Base-by-base conservation (phyloP, 352 stramenopile genomes). In the Achlya hypogyna region DNA sequence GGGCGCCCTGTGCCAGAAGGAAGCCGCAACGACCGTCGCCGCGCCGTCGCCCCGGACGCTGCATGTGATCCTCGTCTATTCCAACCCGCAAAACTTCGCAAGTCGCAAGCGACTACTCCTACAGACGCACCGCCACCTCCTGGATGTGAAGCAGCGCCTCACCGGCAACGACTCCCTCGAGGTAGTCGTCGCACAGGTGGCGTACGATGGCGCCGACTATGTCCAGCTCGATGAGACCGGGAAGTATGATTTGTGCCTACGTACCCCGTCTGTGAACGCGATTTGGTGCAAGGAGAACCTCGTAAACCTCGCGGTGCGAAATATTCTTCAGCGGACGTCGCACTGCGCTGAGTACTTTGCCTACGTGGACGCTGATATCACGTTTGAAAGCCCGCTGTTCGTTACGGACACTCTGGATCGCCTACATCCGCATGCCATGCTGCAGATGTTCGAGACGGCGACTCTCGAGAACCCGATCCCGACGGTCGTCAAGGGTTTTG, bases 21-120 rank as follows among this genome's bases (percentile, higher is more conserved):
- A 56, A 20, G 49, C 49, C 2, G 49, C 49, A 20, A 10, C 2
- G 2, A n/a, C 16, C 31, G 49, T 56, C 31, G 49, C 49, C 25
- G 49, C 49, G 49, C 49, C 49, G 10, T 4, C 2, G 10, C 12
- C 49, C 25, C 25, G 49, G 49, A 56, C 49, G 25, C 31, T 56
- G 49, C 49, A 56, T 56, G 49, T 56, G 49, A 56, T 56, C 31
- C 49, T 56, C 25, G 49, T 56, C 49, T 56, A 56, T 20, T 56
- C 49, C 25, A 56, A 56, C 31, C 49, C 49, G 25, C 25, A 56
- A 56, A 16, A 20, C 49, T 56, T 56, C 25, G 49, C 25, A 20
- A 56, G 49, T 20, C 49, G 49, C 10, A 10, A 20, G 8, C 2
- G 8, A 20, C 31, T 56, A 10, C 49, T 56, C 10, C 31, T 56